Conservation (phyloP, 192 early-diverging fungal genomes). For the Podila horticola region DNA sequence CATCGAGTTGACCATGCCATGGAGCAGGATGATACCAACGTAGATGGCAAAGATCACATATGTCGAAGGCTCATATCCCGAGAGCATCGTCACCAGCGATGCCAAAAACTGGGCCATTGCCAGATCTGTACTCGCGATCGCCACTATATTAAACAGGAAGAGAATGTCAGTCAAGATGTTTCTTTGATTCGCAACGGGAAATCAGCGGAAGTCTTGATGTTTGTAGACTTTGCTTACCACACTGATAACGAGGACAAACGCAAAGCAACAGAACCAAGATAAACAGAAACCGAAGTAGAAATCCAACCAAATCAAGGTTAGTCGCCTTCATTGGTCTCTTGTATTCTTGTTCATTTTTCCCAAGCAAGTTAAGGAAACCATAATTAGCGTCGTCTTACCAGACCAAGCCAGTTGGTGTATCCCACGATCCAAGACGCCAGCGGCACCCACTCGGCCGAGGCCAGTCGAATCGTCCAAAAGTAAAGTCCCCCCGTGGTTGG, state of each 20-base stretch:
- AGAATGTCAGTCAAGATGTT: not conserved
- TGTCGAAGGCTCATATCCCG: slow-evolving; percentile 43
- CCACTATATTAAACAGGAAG: slow-evolving; percentile 24
- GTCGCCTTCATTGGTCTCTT: not conserved
- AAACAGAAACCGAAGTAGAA: no score
- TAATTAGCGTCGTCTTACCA: slow-evolving; percentile 32
- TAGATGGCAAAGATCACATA: slow-evolving; percentile 62
- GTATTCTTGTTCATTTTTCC: no score
- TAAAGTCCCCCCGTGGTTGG: slow-evolving; percentile 65
- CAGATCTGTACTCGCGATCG: slow-evolving; percentile 60
- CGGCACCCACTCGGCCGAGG: slow-evolving; percentile 58
- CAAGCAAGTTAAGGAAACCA: not conserved
- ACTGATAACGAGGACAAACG: no score
- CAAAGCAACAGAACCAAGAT: no score
- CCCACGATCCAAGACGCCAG: slow-evolving; percentile 64
- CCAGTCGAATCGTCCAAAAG: slow-evolving; percentile 61
- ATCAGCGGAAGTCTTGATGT: no score
- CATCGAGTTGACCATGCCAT: slow-evolving; percentile 63
- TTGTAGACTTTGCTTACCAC: no score
- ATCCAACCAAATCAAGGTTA: no score
- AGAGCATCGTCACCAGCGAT: slow-evolving; percentile 52
- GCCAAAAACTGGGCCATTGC: slow-evolving; percentile 61
- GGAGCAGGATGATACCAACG: slow-evolving; percentile 62
- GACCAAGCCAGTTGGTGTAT: slow-evolving; percentile 63
- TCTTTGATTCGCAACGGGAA: no score